Conservation (phyloP, 2,329 filamentous ascomycete species). For the Aspergillus niger region DNA sequence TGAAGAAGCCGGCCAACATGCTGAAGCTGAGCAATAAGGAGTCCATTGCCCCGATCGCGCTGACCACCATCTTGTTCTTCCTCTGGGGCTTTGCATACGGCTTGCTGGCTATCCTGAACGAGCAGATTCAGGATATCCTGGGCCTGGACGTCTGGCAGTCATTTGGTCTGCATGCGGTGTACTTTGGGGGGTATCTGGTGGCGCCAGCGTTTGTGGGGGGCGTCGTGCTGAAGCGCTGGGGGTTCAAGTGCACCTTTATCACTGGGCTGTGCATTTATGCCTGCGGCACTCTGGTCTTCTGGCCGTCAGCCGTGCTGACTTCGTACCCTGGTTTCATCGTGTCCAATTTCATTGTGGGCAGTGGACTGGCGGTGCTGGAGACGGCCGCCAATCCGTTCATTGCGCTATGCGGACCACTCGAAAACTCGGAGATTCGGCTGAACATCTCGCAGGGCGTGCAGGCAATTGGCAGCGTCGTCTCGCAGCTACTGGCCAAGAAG, state of each 20-base stretch:
- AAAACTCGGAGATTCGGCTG: slow-evolving; percentile 62
- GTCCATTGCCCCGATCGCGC: slow-evolving; percentile 57
- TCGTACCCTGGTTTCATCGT: slow-evolving; percentile 63
- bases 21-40: slow-evolving; percentile 60
- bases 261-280: slow-evolving; percentile 63
- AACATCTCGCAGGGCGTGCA: slow-evolving; percentile 65
- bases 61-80: slow-evolving; percentile 81
- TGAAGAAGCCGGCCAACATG: slow-evolving; percentile 59
- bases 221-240: slow-evolving; percentile 58
- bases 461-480: slow-evolving; percentile 61
- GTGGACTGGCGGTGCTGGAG: slow-evolving; percentile 62
- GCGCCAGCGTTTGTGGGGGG: slow-evolving; percentile 59
- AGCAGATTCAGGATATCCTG: slow-evolving; percentile 58
- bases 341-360: slow-evolving; percentile 64
- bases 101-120: slow-evolving; percentile 77
- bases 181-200: slow-evolving; percentile 61
- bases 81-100: slow-evolving; percentile 92
- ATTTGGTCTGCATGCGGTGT: slow-evolving; percentile 59
- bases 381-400: slow-evolving; percentile 65
- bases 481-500: slow-evolving; percentile 60
- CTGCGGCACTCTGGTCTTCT: slow-evolving; percentile 63
- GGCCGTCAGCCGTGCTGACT: slow-evolving; percentile 64
- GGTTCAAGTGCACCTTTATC: slow-evolving; percentile 65
- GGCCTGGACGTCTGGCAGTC: slow-evolving; percentile 36
- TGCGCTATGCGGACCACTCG: slow-evolving; percentile 60